A percentile compares a stretch with the other conserved stretches of the same genome.
These are phyloP conservation scores for Blumeriella jaapii DNA, from an alignment of 2,329 filamentous ascomycete genomes.

Conservation along the genomic window DNA sequence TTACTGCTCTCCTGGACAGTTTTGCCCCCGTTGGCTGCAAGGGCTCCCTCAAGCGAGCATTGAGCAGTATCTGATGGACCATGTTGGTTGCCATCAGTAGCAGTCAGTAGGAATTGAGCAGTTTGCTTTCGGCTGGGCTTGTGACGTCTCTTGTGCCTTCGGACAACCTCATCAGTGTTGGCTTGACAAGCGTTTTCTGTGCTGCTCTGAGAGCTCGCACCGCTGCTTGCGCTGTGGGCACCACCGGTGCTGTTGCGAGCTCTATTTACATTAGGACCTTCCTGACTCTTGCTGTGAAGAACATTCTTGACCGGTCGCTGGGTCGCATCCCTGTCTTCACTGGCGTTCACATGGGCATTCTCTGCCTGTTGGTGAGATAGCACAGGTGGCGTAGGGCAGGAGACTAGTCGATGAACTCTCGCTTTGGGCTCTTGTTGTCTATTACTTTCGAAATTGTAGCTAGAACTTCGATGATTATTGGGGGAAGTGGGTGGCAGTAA, in stretches of 20 bases:
- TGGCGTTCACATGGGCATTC: conserved; percentile 1
- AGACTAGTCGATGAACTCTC: conserved; percentile 7
- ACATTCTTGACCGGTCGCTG: conserved; percentile 1
- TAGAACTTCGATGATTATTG: conserved; percentile 1
- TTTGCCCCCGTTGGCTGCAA: conserved; percentile 3
- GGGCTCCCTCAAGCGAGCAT: conserved; percentile 1
- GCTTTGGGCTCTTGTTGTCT: not conserved
- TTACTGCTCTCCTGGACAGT: conserved; percentile 1
- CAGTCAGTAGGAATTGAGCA: not conserved
- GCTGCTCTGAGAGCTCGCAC: conserved; percentile 1
- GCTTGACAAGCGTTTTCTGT: conserved; percentile 1
- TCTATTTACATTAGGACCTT: not conserved
- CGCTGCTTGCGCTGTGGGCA: conserved; percentile 1
- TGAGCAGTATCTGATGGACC: conserved; percentile 1
- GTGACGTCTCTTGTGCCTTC: conserved; percentile 3
- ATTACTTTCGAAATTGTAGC: not conserved
- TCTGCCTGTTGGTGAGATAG: conserved; percentile 4
- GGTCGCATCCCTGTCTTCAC: conserved; percentile 5
- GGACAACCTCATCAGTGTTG: not conserved
- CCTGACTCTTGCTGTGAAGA: not conserved
- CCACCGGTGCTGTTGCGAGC: not conserved
- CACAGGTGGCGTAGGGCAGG: conserved; percentile 4
- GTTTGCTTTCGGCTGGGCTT: conserved; percentile 1
- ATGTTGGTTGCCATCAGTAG: not conserved
- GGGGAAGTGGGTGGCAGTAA: not conserved